phyloP scores from a whole-genome alignment of 202 grass and related monocot species.

The Elaeis oleifera region DNA sequence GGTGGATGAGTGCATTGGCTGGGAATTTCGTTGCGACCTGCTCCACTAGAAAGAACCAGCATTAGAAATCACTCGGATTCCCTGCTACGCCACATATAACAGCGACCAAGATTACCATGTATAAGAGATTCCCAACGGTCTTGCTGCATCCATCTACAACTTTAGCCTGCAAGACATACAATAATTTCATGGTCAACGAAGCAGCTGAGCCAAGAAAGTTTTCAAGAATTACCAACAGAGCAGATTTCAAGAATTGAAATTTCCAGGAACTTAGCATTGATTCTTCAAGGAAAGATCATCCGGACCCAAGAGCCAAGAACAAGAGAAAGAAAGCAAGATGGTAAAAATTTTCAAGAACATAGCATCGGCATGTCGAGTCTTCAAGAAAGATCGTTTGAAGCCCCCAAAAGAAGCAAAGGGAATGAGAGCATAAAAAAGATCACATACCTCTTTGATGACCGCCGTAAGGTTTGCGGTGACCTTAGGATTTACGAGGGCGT shows the following conservation, averaged over 20 bases:
- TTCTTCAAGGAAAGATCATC: too few relatives aligned
- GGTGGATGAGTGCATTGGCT: constrained; percentile 64
- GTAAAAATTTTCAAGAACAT: too few relatives aligned
- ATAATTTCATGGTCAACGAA: not conserved
- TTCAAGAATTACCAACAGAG: not conserved
- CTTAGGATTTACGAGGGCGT: constrained; percentile 79
- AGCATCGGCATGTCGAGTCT: not conserved
- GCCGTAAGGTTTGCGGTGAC: constrained; percentile 74
- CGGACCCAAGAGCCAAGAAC: too few relatives aligned
- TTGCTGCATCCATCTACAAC: constrained; percentile 56
- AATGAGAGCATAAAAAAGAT: not conserved
- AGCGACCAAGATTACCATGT: constrained; percentile 35
- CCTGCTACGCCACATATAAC: not conserved
- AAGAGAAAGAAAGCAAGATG: too few relatives aligned
- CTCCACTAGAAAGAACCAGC: constrained; percentile 22
- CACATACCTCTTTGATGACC: constrained; percentile 69
- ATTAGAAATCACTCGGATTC: not conserved
- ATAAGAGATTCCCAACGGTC: constrained; percentile 75
- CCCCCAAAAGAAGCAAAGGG: not conserved
- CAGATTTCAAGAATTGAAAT: too few relatives aligned
- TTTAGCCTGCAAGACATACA: constrained; percentile 33
- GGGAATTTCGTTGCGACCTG: constrained; percentile 90
- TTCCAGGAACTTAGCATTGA: too few relatives aligned
- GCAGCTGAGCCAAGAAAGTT: not conserved
- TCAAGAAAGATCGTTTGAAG: not conserved